phyloP scores from a whole-genome alignment of 2,329 filamentous ascomycete genomes.

The Epichloe elymi region DNA sequence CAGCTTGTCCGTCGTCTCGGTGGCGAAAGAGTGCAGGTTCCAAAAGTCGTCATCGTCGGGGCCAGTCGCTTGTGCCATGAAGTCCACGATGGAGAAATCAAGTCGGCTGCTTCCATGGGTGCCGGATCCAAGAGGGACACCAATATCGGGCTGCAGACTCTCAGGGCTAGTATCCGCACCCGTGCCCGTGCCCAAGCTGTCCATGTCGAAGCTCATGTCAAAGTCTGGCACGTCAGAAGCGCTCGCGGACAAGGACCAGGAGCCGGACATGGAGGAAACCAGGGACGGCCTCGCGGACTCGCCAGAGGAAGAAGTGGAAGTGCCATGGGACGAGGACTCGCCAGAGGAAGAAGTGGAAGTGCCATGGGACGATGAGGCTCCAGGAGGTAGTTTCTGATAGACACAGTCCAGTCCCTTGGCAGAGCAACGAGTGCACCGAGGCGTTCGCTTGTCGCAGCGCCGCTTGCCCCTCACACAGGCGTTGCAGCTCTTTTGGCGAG shows the following conservation, averaged over 20 bases:
- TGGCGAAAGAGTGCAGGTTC: slow-evolving; percentile 11
- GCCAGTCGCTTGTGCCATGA: slow-evolving; percentile 14
- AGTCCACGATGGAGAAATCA: slow-evolving; percentile 23
- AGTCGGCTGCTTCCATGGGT: slow-evolving; percentile 11
- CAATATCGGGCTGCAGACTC: slow-evolving; percentile 11
- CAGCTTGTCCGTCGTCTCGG: slow-evolving; percentile 16
- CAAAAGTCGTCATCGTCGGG: slow-evolving; percentile 12
- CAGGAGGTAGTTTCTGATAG: slow-evolving; percentile 24
- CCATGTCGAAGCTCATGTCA: slow-evolving; percentile 22
- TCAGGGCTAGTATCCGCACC: slow-evolving; percentile 20
- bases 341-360: slow-evolving; percentile 8
- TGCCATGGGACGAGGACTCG: slow-evolving; percentile 5
- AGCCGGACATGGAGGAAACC: neutral
- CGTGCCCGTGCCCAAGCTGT: slow-evolving; percentile 10
- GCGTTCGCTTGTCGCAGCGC: slow-evolving; percentile 32
- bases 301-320: slow-evolving; percentile 8
- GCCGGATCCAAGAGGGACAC: neutral
- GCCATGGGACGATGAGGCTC: slow-evolving; percentile 1
- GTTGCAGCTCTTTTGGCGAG: slow-evolving; percentile 37
- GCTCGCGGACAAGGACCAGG: too few relatives aligned
- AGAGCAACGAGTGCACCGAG: slow-evolving; percentile 29
- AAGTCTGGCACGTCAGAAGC: slow-evolving; percentile 17
- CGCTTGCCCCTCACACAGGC: slow-evolving; percentile 34
- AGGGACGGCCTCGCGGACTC: slow-evolving; percentile 6
- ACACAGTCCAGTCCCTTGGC: slow-evolving; percentile 28